phyloP scores from a whole-genome alignment of 2,329 filamentous ascomycete species.

The Aspergillus hiratsukae region DNA sequence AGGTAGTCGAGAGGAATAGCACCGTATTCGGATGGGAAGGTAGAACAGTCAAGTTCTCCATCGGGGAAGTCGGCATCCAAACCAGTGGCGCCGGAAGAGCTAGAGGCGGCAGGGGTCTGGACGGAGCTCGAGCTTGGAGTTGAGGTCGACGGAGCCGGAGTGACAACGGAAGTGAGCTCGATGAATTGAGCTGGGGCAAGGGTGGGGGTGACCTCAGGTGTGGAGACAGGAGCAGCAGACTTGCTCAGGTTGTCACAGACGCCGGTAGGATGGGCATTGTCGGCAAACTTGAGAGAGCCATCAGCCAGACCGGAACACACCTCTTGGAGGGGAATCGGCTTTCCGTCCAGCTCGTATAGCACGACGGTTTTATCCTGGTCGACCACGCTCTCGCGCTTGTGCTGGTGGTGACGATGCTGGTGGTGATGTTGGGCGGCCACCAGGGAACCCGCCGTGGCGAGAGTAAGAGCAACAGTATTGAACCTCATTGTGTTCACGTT shows the following conservation, averaged over 20 bases:
- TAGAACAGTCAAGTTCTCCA: constrained; percentile 64
- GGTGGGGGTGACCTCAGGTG: constrained; percentile 28
- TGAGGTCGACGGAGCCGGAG: constrained; percentile 28
- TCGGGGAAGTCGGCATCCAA: constrained; percentile 68
- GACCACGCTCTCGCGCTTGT: constrained; percentile 43
- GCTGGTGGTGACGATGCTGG: constrained; percentile 37
- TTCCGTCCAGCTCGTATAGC: constrained; percentile 67
- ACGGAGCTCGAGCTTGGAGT: constrained; percentile 10
- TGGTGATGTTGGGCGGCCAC: constrained; percentile 41
- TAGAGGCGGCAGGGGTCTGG: constrained; percentile 8
- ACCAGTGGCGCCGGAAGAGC: constrained; percentile 44
- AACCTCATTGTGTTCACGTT: constrained; percentile 36
- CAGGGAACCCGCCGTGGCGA: constrained; percentile 41
- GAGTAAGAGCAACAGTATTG: constrained; percentile 34
- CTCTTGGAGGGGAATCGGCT: constrained; percentile 42
- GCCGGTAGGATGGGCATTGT: constrained; percentile 57
- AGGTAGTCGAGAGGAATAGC: constrained; percentile 67
- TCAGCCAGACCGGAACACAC: constrained; percentile 68
- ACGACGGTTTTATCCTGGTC: constrained; percentile 60
- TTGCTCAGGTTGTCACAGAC: constrained; percentile 39
- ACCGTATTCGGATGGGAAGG: constrained; percentile 78
- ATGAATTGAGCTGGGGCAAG: constrained; percentile 47
- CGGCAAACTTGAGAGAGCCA: constrained; percentile 61
- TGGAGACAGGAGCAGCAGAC: constrained; percentile 32
- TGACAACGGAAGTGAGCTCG: constrained; percentile 42